Evolutionary conservation across 495 filamentous ascomycete species (phyloP).

Genomic region (Penicillium atrosanguineum): DNA sequence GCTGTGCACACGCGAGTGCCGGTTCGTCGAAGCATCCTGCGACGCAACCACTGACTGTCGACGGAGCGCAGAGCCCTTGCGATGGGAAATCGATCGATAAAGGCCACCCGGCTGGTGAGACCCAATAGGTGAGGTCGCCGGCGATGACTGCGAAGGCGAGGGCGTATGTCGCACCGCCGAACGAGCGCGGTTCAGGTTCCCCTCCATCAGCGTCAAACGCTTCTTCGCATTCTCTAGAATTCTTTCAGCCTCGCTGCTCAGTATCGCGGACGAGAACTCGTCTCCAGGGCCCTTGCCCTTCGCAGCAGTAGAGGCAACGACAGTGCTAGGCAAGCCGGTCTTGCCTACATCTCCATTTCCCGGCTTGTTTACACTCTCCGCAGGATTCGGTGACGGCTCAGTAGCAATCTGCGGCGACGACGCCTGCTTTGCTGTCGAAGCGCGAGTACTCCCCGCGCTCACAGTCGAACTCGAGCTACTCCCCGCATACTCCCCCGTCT

Average conservation of each 20-base stretch:
- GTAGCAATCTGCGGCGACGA: constrained; percentile 16
- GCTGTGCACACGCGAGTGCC: constrained; percentile 56
- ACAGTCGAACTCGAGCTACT: constrained; percentile 42
- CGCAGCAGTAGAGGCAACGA: constrained; percentile 23
- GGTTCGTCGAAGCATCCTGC: constrained; percentile 40
- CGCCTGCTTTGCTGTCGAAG: constrained; percentile 19
- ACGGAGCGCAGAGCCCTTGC: constrained; percentile 33
- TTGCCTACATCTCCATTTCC: neutral
- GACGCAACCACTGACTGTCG: constrained; percentile 35
- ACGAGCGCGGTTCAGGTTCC: constrained; percentile 77
- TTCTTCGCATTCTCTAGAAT: constrained; percentile 90
- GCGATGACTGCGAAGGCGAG: constrained; percentile 47
- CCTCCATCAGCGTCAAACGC: constrained; percentile 89
- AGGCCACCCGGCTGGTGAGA: constrained; percentile 26
- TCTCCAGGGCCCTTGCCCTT: constrained; percentile 41
- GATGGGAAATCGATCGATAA: constrained; percentile 46
- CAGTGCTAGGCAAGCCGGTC: constrained; percentile 6
- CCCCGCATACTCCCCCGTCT: constrained; percentile 19
- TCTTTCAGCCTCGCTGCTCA: constrained; percentile 80
- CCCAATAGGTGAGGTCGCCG: constrained; percentile 19
- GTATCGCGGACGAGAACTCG: constrained; percentile 63
- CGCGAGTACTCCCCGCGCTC: constrained; percentile 34
- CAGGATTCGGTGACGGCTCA: constrained; percentile 8
- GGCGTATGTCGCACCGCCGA: constrained; percentile 64
- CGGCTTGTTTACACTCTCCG: constrained; percentile 3